Conservation (phyloP, 371 early-diverging fungal genomes). For the Astathelohania contejeani region DNA sequence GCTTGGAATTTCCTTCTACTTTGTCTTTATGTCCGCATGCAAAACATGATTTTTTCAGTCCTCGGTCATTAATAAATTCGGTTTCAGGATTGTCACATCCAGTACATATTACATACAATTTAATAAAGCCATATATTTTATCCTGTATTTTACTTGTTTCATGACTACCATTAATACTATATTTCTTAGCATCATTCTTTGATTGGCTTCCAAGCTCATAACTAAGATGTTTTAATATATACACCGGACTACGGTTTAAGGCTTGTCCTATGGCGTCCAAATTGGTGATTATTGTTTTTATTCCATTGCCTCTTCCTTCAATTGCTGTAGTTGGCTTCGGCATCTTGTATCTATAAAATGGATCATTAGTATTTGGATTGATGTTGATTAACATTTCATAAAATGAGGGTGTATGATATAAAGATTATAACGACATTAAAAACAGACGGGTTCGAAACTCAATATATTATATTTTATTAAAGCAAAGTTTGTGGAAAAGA, state of each 20-base stretch:
- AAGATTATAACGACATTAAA: not conserved
- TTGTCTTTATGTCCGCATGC: conserved; percentile 43
- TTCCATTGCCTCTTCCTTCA: conserved; percentile 93
- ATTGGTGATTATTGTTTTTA: conserved; percentile 92
- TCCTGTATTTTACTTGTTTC: conserved; percentile 69
- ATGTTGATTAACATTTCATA: conserved; percentile 40
- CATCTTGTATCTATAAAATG: conserved; percentile 98
- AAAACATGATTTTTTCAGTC: conserved; percentile 36
- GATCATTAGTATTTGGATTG: conserved; percentile 58
- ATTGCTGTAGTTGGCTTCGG: conserved; percentile 60
- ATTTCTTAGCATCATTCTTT: conserved; percentile 69
- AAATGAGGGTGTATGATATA: conserved; percentile 2
- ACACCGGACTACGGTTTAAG: conserved; percentile 69
- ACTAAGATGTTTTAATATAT: conserved; percentile 75
- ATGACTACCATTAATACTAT: conserved; percentile 88
- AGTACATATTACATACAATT: conserved; percentile 80
- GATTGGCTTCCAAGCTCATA: conserved; percentile 83
- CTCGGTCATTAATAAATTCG: conserved; percentile 56
- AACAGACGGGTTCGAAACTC: conserved; percentile 1
- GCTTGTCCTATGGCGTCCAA: conserved; percentile 79
- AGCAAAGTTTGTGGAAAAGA: too few species aligned
- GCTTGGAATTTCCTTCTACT: conserved; percentile 26
- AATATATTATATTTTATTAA: too few species aligned
- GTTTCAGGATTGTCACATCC: conserved; percentile 95
- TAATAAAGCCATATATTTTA: conserved; percentile 77